Conservation (phyloP, 331 rosid species). For the Prunus yedoensis region DNA sequence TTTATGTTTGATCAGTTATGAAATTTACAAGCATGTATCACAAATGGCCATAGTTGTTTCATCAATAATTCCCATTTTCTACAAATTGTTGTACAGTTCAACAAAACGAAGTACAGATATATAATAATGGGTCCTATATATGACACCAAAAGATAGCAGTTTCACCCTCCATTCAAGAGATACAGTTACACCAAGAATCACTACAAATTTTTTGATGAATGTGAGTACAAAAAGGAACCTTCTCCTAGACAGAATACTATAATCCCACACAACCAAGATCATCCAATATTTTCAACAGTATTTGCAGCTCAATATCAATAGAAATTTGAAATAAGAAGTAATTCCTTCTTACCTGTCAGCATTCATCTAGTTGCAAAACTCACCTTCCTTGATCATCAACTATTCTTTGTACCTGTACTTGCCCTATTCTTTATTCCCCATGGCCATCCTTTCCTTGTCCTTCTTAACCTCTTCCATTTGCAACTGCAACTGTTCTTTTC, state of each 20-base stretch:
- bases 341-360: conserved; percentile 22
- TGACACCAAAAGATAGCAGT: neutral
- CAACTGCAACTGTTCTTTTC: conserved; percentile 42
- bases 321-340: neutral
- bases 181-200: neutral
- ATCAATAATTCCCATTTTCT: neutral
- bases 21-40: neutral
- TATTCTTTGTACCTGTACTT: conserved; percentile 12
- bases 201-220: neutral
- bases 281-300: conserved; percentile 13
- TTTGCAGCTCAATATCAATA: conserved; percentile 22
- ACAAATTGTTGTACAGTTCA: neutral
- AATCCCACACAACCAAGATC: conserved; percentile 1
- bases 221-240: neutral
- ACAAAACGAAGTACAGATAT: neutral
- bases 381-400: conserved; percentile 4
- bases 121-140: neutral
- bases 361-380: conserved; percentile 7
- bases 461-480: conserved; percentile 42
- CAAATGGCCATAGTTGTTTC: neutral
- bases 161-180: neutral
- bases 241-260: conserved; percentile 4
- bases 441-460: conserved; percentile 44
- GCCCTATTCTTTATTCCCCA: conserved; percentile 20
- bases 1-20: neutral